Conservation (phyloP, 192 early-diverging fungal species). For the Umbelopsis ramanniana region DNA sequence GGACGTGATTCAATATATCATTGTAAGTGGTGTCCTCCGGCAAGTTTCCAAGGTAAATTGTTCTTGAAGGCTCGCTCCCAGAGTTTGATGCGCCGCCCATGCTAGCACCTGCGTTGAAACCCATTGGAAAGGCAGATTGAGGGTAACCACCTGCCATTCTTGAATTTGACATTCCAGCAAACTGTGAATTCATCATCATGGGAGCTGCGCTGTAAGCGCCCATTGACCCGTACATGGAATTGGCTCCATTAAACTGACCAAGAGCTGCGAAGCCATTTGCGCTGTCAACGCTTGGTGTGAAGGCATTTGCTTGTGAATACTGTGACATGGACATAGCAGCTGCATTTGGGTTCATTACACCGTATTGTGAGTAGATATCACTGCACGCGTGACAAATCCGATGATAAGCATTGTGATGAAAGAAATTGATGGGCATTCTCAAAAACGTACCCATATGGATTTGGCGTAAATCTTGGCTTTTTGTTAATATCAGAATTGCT, state of each 20-base stretch:
- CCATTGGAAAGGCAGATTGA: slow-evolving; percentile 16
- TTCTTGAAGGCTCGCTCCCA: slow-evolving; percentile 56
- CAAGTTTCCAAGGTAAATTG: slow-evolving; percentile 83
- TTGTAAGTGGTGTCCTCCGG: slow-evolving; percentile 56
- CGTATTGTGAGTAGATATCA: slow-evolving; percentile 31
- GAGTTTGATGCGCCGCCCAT: neutral
- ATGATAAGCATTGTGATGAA: too few relatives aligned
- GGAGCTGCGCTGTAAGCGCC: neutral
- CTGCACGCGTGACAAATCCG: neutral
- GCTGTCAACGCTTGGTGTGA: neutral
- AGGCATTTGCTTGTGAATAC: slow-evolving; percentile 6
- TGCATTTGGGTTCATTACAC: slow-evolving; percentile 35
- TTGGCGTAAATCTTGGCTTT: slow-evolving; percentile 21
- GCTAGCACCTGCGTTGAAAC: neutral
- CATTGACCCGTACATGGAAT: slow-evolving; percentile 9
- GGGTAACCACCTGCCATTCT: slow-evolving; percentile 4
- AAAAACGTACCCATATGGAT: neutral
- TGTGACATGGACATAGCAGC: slow-evolving; percentile 17
- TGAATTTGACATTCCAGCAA: slow-evolving; percentile 11
- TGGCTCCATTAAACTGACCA: slow-evolving; percentile 11
- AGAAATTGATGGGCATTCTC: neutral
- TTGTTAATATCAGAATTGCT: slow-evolving; percentile 22
- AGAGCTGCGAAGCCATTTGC: slow-evolving; percentile 5
- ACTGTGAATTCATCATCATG: slow-evolving; percentile 5
- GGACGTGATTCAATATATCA: slow-evolving; percentile 72